Conservation (phyloP, 768 basidiomycete species). For the Amanita subjunquillea region DNA sequence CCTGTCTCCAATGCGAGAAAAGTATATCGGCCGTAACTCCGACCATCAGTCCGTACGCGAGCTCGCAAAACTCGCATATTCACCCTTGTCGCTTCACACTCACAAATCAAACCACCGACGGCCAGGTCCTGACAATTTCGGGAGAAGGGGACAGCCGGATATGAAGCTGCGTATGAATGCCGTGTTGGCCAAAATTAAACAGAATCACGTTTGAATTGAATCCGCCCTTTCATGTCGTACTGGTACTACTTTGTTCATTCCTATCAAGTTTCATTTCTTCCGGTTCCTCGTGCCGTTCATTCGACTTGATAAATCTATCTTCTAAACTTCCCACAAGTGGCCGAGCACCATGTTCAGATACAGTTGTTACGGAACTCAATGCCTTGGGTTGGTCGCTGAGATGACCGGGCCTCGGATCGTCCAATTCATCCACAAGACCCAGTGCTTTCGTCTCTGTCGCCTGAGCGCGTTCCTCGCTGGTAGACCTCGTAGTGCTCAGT, state of each 20-base stretch:
- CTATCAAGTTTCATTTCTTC: conserved; percentile 42
- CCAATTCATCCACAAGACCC: conserved; percentile 78
- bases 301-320: conserved; percentile 51
- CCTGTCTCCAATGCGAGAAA: conserved; percentile 9
- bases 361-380: conserved; percentile 52
- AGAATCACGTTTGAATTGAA: conserved; percentile 29
- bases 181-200: conserved; percentile 80
- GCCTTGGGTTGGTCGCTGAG: conserved; percentile 74
- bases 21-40: conserved; percentile 12
- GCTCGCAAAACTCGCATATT: conserved; percentile 53
- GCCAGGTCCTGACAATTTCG: conserved; percentile 14
- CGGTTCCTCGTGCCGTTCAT: conserved; percentile 20
- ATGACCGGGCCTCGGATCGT: conserved; percentile 77
- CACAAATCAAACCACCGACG: conserved; percentile 38
- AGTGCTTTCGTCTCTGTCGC: conserved; percentile 39
- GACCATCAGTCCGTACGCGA: conserved; percentile 38
- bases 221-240: not conserved
- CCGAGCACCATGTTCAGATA: conserved; percentile 18
- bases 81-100: conserved; percentile 43
- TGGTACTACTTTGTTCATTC: conserved; percentile 38
- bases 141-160: conserved; percentile 37
- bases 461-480: conserved; percentile 21
- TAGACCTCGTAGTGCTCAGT: conserved; percentile 28
- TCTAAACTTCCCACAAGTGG: conserved; percentile 50
- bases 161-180: conserved; percentile 86